phyloP scores from a whole-genome alignment of 805 yeast species.

The Jamesozyma gamospora region DNA sequence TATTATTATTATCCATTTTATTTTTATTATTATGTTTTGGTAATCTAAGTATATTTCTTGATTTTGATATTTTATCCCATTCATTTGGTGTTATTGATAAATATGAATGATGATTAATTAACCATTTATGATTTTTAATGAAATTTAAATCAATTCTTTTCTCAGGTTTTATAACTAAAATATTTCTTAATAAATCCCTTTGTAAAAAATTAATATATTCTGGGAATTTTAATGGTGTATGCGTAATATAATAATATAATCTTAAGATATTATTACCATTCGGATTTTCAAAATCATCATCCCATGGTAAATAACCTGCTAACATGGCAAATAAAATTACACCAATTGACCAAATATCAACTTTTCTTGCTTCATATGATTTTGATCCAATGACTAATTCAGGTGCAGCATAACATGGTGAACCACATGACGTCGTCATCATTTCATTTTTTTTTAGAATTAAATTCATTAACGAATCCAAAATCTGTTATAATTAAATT shows the following conservation, averaged over 20 bases:
- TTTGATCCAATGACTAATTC: conserved; percentile 83
- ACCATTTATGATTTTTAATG: conserved; percentile 79
- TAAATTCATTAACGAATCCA: conserved; percentile 84
- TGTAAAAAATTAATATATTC: conserved; percentile 88
- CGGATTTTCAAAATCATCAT: conserved; percentile 93
- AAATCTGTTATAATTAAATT: conserved; percentile 83
- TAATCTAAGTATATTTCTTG: conserved; percentile 6
- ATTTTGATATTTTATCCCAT: conserved; percentile 55
- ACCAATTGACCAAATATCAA: conserved; percentile 96
- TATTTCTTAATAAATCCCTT: conserved; percentile 76
- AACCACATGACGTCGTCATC: conserved; percentile 93
- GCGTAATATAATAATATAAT: conserved; percentile 82
- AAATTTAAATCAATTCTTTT: conserved; percentile 60
- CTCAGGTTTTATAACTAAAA: conserved; percentile 74
- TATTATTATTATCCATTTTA: conserved; percentile 1
- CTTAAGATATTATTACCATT: conserved; percentile 90
- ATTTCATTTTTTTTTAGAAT: conserved; percentile 45
- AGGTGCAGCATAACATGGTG: conserved; percentile 98
- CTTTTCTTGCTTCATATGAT: conserved; percentile 90
- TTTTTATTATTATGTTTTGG: conserved; percentile 10
- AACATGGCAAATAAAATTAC: conserved; percentile 93
- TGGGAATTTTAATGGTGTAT: conserved; percentile 88
- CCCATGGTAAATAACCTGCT: conserved; percentile 94
- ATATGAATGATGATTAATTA: conserved; percentile 73
- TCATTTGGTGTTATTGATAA: conserved; percentile 80